Conservation (phyloP, 768 basidiomycete species). For the Psilocybe tampanensis region DNA sequence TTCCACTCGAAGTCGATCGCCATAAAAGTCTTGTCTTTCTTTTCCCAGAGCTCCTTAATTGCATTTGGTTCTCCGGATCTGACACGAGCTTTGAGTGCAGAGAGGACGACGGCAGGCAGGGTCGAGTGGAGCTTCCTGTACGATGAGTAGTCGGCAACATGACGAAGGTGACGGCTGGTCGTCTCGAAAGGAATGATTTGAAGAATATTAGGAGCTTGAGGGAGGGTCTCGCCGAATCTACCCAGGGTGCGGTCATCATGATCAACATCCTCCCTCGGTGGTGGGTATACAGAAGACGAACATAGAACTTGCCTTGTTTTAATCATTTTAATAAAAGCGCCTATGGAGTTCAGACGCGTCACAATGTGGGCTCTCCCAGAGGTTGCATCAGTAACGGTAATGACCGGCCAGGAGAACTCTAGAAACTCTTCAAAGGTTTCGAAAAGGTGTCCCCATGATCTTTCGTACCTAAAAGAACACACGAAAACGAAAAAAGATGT, state of each 20-base stretch:
- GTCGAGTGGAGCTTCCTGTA: slow-evolving; percentile 75
- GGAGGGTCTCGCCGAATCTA: slow-evolving; percentile 78
- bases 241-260: too few species aligned
- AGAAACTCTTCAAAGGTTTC: slow-evolving; percentile 80
- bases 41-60: slow-evolving; percentile 68
- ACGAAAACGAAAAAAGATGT: slow-evolving; percentile 3
- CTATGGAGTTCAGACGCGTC: slow-evolving; percentile 70
- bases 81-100: slow-evolving; percentile 67
- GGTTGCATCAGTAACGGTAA: slow-evolving; percentile 71
- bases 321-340: slow-evolving; percentile 83
- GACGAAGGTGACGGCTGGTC: slow-evolving; percentile 65
- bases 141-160: slow-evolving; percentile 63
- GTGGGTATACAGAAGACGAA: slow-evolving; percentile 3
- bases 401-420: slow-evolving; percentile 81
- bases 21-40: slow-evolving; percentile 72
- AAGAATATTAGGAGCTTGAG: slow-evolving; percentile 73
- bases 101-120: slow-evolving; percentile 67
- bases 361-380: slow-evolving; percentile 80
- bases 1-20: slow-evolving; percentile 77
- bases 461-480: slow-evolving; percentile 67
- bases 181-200: slow-evolving; percentile 71
- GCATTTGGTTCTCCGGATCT: slow-evolving; percentile 66
- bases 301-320: slow-evolving; percentile 60
- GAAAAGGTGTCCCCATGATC: slow-evolving; percentile 80
- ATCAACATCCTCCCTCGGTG: not conserved